Base-by-base conservation (phyloP, 208 protist genomes). In the Acanthamoeba divionensis region DNA sequence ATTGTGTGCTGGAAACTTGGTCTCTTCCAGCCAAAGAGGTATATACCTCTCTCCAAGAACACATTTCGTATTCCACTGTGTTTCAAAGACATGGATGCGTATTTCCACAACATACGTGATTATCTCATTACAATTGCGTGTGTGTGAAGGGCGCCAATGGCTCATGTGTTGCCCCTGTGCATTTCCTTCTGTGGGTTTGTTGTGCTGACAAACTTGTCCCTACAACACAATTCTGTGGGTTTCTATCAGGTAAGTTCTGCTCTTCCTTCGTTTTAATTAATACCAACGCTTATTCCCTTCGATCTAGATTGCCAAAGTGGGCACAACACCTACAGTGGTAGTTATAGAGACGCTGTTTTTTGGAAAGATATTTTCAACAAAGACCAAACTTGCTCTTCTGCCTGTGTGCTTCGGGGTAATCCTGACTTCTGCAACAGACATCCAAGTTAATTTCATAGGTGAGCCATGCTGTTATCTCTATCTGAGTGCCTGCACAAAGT, bases 131-230 rank as follows among this genome's bases (percentile, higher is more conserved):
- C 65, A 13, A 85, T 66, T 18, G 10, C 13, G 18, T 96, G 0
- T 55, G 90, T 38, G 44, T 96, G 9, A 38, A 89, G 15, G 92
- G 95, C 65, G 91, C 73, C 73, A 6, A 63, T 55, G 73, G 13
- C 36, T 10, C 73, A 83, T 18, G 50, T 97, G 13, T 18, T 97
- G 1, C 96, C 95, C 2, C 91, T 97, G 10, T 95, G 95, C 86
- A 0, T 95, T 13, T 95, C 95, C 41, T 97, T 97, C 91, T 96
- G 95, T 86, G 96, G 95, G 26, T 97, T 97, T 86, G 96, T 98
- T 18, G 93, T 96, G 26, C 92, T 97, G 38, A 97, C 95, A 10
- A 98, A 98, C 88, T 79, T 97, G 62, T 96, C 94, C 4, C 92
- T 98, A 6, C 90, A 95, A 38, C 96, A 96, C 94, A 98, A 98